phyloP scores from a whole-genome alignment of 768 basidiomycete genomes.

The Tremella mesenterica region DNA sequence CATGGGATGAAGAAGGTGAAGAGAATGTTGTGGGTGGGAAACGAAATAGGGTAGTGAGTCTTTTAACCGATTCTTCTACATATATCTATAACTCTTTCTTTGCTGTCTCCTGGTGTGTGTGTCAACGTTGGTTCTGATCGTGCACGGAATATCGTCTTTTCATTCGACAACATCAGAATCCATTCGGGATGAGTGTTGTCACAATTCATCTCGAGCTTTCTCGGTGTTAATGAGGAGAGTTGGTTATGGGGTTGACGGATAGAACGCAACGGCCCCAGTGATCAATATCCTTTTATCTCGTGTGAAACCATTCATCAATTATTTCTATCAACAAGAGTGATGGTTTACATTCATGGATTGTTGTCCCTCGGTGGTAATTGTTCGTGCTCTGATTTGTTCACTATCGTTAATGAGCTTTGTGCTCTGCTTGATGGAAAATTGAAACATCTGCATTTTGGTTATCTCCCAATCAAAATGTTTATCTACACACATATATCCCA shows the following conservation, averaged over 20 bases:
- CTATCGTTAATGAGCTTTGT: not conserved
- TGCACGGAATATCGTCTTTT: too few species aligned
- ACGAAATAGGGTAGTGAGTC: conserved; percentile 51
- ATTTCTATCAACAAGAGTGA: conserved; percentile 59
- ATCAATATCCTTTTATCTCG: conserved; percentile 68
- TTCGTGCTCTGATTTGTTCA: not conserved
- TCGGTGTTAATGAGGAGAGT: not conserved
- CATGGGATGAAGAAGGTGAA: conserved; percentile 56
- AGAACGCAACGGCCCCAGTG: conserved; percentile 77
- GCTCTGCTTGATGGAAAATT: too few species aligned
- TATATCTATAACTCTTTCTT: not conserved
- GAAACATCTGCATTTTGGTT: too few species aligned
- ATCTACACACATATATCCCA: too few species aligned
- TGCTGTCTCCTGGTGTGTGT: not conserved
- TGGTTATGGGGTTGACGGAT: not conserved
- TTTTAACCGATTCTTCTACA: not conserved
- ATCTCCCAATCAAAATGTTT: too few species aligned
- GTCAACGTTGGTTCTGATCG: not conserved
- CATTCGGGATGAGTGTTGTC: too few species aligned
- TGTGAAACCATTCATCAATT: conserved; percentile 57
- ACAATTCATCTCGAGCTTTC: too few species aligned
- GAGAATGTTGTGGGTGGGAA: conserved; percentile 55
- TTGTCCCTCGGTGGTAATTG: too few species aligned
- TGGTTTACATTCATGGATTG: not conserved
- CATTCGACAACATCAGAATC: too few species aligned